These are phyloP conservation scores for Sarocladiaceae sp. DNA, from an alignment of 2,329 filamentous ascomycete genomes.

Conservation along the genomic window DNA sequence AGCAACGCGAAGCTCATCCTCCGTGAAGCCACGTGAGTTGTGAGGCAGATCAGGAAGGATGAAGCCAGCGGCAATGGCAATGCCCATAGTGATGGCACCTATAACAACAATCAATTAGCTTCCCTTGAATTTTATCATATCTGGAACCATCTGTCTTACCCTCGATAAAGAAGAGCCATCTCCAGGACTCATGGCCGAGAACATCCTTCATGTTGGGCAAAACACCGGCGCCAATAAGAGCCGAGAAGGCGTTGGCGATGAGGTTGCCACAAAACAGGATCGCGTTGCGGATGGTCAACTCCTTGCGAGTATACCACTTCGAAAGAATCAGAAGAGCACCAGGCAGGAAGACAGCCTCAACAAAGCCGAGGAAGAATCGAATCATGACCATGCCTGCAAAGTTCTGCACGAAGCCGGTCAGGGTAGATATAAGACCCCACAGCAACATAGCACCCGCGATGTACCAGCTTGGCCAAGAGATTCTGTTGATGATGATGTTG, in stretches of 20 bases:
- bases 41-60: conserved; percentile 49
- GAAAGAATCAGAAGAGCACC: conserved; percentile 58
- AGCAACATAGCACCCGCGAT: conserved; percentile 46
- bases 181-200: conserved; percentile 49
- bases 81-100: conserved; percentile 43
- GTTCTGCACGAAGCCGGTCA: conserved; percentile 44
- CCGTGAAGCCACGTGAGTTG: conserved; percentile 51
- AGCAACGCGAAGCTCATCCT: conserved; percentile 50
- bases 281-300: conserved; percentile 48
- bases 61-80: conserved; percentile 40
- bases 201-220: conserved; percentile 51
- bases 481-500: conserved; percentile 52
- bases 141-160: conserved; percentile 18
- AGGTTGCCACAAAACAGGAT: conserved; percentile 54
- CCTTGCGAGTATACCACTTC: conserved; percentile 60
- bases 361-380: conserved; percentile 55
- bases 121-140: neutral
- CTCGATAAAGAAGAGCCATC: conserved; percentile 47
- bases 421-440: conserved; percentile 55
- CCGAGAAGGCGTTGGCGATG: conserved; percentile 54
- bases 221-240: conserved; percentile 52
- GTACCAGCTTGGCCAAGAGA: conserved; percentile 44
- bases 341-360: conserved; percentile 60
- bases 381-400: conserved; percentile 49
- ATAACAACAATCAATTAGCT: conserved; percentile 29